Evolutionary conservation across 73 alveolate genomes (phyloP).

Genomic region (Tetrahymena thermophila): DNA sequence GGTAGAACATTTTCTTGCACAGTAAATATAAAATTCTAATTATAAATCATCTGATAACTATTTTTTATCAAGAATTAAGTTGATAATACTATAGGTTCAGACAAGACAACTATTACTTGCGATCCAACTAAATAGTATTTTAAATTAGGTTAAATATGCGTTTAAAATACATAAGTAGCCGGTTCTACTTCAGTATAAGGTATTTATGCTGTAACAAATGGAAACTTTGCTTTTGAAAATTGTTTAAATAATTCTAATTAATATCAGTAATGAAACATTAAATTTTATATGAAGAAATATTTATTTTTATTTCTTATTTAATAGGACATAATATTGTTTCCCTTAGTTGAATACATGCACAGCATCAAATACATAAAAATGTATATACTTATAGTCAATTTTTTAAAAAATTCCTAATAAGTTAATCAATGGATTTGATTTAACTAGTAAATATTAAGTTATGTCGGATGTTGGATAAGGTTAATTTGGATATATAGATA

Average conservation of each 20-base stretch:
- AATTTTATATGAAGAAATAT: background rate
- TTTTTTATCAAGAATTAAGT: background rate
- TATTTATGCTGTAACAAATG: background rate
- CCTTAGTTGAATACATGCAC: background rate
- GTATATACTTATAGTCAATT: background rate
- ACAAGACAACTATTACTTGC: background rate
- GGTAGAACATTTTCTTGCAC: background rate
- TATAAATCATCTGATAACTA: too few species aligned
- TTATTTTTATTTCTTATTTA: background rate
- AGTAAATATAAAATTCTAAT: background rate
- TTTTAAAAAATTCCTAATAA: background rate
- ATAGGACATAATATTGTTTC: background rate
- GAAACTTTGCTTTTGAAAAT: background rate
- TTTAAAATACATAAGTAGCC: background rate
- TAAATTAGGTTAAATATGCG: background rate
- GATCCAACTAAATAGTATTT: background rate
- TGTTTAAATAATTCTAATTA: background rate
- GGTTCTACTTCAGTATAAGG: background rate
- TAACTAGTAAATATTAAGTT: background rate
- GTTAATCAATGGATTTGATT: background rate
- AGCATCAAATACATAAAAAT: too few species aligned
- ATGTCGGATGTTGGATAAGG: background rate
- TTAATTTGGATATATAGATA: background rate
- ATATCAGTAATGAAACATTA: background rate
- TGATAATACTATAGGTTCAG: background rate